Evolutionary conservation across 495 filamentous ascomycete genomes (phyloP).

Genomic region (Aspergillus nanangensis): DNA sequence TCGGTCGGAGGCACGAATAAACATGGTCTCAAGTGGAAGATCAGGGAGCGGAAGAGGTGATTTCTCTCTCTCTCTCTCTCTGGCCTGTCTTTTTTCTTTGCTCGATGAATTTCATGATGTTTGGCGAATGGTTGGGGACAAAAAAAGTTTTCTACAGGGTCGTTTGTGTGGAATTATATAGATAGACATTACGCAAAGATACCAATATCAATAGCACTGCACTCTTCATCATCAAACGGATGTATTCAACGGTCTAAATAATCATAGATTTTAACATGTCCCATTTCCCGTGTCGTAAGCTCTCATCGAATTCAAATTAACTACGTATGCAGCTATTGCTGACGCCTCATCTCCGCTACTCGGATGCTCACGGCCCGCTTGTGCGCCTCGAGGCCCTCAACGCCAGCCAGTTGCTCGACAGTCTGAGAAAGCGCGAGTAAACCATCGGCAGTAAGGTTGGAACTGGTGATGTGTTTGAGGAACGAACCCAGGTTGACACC

Average conservation of each 20-base stretch:
- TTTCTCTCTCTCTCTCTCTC: constrained; percentile 3
- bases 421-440: constrained; percentile 77
- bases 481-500: constrained; percentile 94
- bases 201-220: background rate
- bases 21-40: constrained; percentile 76
- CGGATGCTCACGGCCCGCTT: constrained; percentile 86
- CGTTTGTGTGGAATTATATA: too few species aligned
- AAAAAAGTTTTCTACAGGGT: too few species aligned
- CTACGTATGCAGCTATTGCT: constrained; percentile 15
- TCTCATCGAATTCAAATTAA: background rate
- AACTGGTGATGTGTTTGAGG: constrained; percentile 93
- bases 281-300: constrained; percentile 1
- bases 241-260: too few species aligned
- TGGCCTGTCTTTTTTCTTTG: constrained; percentile 4
- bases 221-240: background rate
- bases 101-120: background rate
- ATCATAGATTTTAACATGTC: background rate
- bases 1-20: constrained; percentile 77
- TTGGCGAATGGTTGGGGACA: background rate
- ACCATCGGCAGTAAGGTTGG: constrained; percentile 81
- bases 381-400: constrained; percentile 94
- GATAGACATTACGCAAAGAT: background rate
- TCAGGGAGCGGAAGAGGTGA: constrained; percentile 66
- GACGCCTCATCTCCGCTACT: constrained; percentile 59
- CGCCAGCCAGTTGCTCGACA: constrained; percentile 89